phyloP scores from a whole-genome alignment of 257 asterid genomes.

The Mentha longifolia region DNA sequence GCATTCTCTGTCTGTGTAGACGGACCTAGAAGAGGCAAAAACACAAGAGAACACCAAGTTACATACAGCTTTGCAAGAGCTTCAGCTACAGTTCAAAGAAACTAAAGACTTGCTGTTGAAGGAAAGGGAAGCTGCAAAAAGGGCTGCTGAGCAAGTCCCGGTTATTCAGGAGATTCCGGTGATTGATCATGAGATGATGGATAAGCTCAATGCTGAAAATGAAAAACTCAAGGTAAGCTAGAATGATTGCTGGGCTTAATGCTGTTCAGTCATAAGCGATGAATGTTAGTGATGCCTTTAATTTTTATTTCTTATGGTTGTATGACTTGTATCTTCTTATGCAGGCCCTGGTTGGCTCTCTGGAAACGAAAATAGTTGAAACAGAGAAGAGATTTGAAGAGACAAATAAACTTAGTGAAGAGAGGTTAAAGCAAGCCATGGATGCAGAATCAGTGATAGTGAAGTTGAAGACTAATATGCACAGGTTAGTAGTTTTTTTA shows the following conservation, averaged over 20 bases:
- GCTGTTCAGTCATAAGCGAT: slow-evolving; percentile 23
- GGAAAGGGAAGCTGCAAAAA: slow-evolving; percentile 68
- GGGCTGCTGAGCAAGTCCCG: slow-evolving; percentile 67
- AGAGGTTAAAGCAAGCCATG: slow-evolving; percentile 85
- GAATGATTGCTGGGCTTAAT: slow-evolving; percentile 23
- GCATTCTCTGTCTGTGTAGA: slow-evolving; percentile 45
- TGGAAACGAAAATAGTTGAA: slow-evolving; percentile 83
- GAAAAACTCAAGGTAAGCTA: slow-evolving; percentile 73
- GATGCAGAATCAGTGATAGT: slow-evolving; percentile 92
- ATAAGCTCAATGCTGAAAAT: slow-evolving; percentile 79
- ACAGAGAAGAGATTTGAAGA: slow-evolving; percentile 92
- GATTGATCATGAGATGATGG: slow-evolving; percentile 80
- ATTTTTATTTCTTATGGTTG: background rate
- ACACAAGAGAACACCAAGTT: slow-evolving; percentile 84
- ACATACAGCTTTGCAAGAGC: slow-evolving; percentile 78
- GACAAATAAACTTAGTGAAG: slow-evolving; percentile 89
- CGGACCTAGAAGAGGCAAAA: slow-evolving; percentile 93
- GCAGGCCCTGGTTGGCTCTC: slow-evolving; percentile 82
- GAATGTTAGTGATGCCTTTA: slow-evolving; percentile 2
- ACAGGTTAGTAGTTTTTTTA: slow-evolving; percentile 50
- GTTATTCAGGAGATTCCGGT: slow-evolving; percentile 85
- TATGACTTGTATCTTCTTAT: slow-evolving; percentile 19
- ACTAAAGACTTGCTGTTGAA: slow-evolving; percentile 68
- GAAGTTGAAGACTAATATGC: slow-evolving; percentile 86
- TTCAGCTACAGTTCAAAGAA: slow-evolving; percentile 79